Evolutionary conservation across 768 basidiomycete genomes (phyloP), one percentile per base, ranked within the genome.

Genomic region (Calvatia gigantea): DNA sequence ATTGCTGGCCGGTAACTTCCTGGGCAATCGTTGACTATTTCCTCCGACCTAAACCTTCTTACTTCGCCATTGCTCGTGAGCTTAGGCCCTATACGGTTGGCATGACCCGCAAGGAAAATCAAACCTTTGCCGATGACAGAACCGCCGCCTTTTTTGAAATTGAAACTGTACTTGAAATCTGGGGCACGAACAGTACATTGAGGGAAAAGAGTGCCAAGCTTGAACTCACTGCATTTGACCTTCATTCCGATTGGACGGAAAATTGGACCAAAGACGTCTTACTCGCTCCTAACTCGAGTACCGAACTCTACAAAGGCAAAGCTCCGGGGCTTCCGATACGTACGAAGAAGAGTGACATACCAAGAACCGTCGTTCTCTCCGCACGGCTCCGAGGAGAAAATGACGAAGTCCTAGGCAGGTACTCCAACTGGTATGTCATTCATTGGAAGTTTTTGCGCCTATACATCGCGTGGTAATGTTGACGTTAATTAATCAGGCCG

Each of bases 11-110:
- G 14, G 85, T 85, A 47, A 93, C 92, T 7, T 94, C 91, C 29
- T 97, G 94, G 94, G 85, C 90, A 3, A 95, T 97, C 62, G 82
- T 86, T 33, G 94, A 98, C 70, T 95, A 96, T 73, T 97, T 94
- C 74, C 74, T 94, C 54, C 79, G 94, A 27, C 95, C 95, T 5
- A 98, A 97, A 72, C 93, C 94, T 1, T 87, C 94, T 0, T 97
- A 85, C 72, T 96, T 86, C 70, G 68, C 91, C 4, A 86, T 97
- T 61, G 85, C 88, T 49, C 84, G 95, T 57, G 93, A 96, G 70
- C 80, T 98, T 52, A 79, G 81, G 29, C 82, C 83, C 0, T 84
- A 78, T 72, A 93, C 92, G 1, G 86, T 96, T 50, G 92, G 91
- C 6, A 87, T 93, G 76, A 86, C 85, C 9, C 84, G 95, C 55